Conservation (phyloP, 1,139 yeast species). For the Geotrichum carabidarum region DNA sequence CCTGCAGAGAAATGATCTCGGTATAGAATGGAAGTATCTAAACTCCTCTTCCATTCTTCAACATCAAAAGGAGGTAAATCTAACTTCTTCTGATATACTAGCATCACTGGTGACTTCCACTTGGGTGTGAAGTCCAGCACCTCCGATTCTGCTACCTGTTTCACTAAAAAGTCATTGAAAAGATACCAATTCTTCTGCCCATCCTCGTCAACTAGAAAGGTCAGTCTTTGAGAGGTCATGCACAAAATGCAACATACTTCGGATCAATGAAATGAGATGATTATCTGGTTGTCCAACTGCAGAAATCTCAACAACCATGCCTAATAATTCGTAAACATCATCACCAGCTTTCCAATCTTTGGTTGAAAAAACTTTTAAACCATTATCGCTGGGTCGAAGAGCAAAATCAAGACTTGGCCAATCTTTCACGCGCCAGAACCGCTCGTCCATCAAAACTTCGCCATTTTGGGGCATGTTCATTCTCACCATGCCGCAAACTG, state of each 20-base stretch:
- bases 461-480: neutral
- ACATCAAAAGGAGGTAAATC: conserved; percentile 41
- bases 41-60: conserved; percentile 40
- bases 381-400: conserved; percentile 12
- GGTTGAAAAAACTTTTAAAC: conserved; percentile 16
- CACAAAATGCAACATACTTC: conserved; percentile 25
- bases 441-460: conserved; percentile 17
- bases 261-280: conserved; percentile 42
- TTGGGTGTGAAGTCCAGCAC: conserved; percentile 59
- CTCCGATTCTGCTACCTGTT: conserved; percentile 62
- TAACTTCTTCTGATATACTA: conserved; percentile 51
- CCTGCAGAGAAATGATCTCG: conserved; percentile 74
- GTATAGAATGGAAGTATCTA: conserved; percentile 64
- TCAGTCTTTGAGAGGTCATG: neutral
- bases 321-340: conserved; percentile 33
- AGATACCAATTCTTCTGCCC: conserved; percentile 57
- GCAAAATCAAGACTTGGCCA: conserved; percentile 18
- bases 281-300: conserved; percentile 30
- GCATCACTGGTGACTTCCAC: conserved; percentile 82
- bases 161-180: conserved; percentile 90
- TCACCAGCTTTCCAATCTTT: conserved; percentile 19
- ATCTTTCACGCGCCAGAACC: conserved; percentile 12
- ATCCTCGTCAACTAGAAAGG: conserved; percentile 35
- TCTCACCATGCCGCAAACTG: neutral
- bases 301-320: conserved; percentile 39